A percentile compares a stretch with the other conserved stretches of the same genome.
phyloP scores from a whole-genome alignment of 805 yeast genomes.

The Candida tammaniensis region DNA sequence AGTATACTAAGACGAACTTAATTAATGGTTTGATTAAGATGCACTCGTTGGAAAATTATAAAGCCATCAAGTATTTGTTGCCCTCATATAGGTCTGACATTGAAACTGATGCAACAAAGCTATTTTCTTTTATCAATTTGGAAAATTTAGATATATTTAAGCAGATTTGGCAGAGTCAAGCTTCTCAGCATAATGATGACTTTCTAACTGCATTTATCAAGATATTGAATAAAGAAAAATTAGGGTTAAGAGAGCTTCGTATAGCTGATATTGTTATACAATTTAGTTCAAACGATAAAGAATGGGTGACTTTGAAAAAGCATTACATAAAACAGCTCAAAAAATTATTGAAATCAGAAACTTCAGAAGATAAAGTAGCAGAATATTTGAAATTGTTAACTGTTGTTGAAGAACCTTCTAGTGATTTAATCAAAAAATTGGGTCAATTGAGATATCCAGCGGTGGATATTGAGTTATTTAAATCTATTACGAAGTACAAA shows the following conservation, averaged over 20 bases:
- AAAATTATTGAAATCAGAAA: neutral
- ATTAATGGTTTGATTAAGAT: slow-evolving; percentile 22
- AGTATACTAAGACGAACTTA: slow-evolving; percentile 2
- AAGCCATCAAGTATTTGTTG: slow-evolving; percentile 23
- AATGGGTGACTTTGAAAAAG: neutral
- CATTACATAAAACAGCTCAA: slow-evolving; percentile 1
- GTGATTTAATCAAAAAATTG: slow-evolving; percentile 1
- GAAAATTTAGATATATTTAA: slow-evolving; percentile 2
- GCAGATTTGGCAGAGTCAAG: slow-evolving; percentile 2
- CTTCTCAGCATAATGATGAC: neutral
- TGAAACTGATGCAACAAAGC: slow-evolving; percentile 30
- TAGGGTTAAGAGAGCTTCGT: no score
- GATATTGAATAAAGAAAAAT: neutral
- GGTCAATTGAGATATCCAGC: neutral
- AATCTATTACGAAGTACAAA: neutral
- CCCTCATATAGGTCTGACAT: slow-evolving; percentile 55
- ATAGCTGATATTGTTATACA: neutral
- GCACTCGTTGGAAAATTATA: slow-evolving; percentile 24
- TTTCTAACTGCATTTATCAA: neutral
- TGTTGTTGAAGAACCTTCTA: neutral
- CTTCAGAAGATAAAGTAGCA: neutral
- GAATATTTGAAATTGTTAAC: neutral
- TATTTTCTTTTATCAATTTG: slow-evolving; percentile 1
- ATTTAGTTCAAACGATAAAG: neutral
- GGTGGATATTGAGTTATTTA: slow-evolving; percentile 1